Conservation (phyloP, 1,284 basidiomycete genomes). For the Agroathelia rolfsii region DNA sequence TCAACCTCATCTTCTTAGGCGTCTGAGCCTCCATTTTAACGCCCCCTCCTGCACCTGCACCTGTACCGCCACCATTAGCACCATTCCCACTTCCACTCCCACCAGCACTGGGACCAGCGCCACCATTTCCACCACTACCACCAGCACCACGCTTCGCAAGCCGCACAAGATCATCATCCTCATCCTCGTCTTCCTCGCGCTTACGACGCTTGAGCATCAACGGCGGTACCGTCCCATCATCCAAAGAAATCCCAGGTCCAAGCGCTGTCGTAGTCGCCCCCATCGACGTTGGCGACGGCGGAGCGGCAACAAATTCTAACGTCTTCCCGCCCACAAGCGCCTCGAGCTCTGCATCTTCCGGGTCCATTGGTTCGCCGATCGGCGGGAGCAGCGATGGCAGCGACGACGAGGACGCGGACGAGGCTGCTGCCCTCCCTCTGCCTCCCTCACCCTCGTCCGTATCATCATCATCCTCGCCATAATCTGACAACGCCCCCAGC, state of each 20-base stretch:
- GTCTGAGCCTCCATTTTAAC: slow-evolving; percentile 50
- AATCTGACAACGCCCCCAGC: slow-evolving; percentile 57
- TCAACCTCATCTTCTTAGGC: slow-evolving; percentile 72
- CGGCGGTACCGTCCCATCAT: slow-evolving; percentile 42
- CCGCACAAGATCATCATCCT: slow-evolving; percentile 14
- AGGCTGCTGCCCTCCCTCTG: background rate
- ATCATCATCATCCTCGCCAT: slow-evolving; percentile 54
- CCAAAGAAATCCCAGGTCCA: slow-evolving; percentile 24
- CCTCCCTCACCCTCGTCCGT: slow-evolving; percentile 30
- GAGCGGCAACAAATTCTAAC: slow-evolving; percentile 5
- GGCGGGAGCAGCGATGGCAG: too few species aligned
- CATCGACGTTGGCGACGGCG: slow-evolving; percentile 14
- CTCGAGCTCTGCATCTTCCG: slow-evolving; percentile 9
- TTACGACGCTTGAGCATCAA: slow-evolving; percentile 38
- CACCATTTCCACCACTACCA: slow-evolving; percentile 1
- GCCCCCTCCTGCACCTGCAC: slow-evolving; percentile 18
- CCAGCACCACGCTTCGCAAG: slow-evolving; percentile 7
- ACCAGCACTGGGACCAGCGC: too few species aligned
- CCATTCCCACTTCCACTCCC: slow-evolving; percentile 5
- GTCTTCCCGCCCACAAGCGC: slow-evolving; percentile 9
- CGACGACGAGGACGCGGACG: slow-evolving; percentile 5
- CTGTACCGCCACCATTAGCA: too few species aligned
- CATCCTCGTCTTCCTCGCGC: slow-evolving; percentile 25
- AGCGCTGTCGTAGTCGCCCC: background rate
- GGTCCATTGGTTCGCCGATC: slow-evolving; percentile 14